Conservation (phyloP, 1,284 basidiomycete genomes). For the Leccinum huronense region DNA sequence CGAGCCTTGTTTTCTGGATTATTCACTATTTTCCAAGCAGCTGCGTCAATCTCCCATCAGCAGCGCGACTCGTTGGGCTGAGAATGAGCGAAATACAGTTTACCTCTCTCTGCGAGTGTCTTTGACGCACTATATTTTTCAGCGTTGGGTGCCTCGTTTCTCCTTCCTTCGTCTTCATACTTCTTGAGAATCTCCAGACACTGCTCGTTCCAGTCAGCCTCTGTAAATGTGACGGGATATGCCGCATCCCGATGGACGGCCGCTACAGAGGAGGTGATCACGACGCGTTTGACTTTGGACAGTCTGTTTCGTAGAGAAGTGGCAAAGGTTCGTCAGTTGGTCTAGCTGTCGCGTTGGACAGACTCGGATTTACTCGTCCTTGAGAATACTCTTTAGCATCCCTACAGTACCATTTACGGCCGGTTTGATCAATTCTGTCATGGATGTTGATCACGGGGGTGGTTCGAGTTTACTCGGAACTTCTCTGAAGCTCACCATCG, state of each 20-base stretch:
- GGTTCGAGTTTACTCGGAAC: no score
- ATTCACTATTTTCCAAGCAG: constrained; percentile 53
- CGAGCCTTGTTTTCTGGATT: constrained; percentile 38
- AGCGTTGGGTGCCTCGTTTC: constrained; percentile 38
- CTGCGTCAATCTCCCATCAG: constrained; percentile 22
- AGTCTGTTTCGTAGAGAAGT: constrained; percentile 24
- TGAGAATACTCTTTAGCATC: constrained; percentile 53
- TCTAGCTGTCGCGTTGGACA: neutral
- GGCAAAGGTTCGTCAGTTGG: neutral
- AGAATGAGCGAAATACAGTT: neutral
- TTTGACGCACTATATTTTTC: constrained; percentile 63
- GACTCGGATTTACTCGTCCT: constrained; percentile 42
- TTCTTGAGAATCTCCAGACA: constrained; percentile 51
- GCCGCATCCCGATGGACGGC: constrained; percentile 41
- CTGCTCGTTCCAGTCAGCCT: constrained; percentile 66
- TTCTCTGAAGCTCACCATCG: constrained; percentile 30
- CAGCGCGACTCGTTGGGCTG: neutral
- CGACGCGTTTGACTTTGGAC: constrained; percentile 56
- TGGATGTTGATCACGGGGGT: neutral
- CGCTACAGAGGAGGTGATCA: constrained; percentile 61
- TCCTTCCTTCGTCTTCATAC: constrained; percentile 50
- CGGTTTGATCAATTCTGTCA: constrained; percentile 53
- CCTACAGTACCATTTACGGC: constrained; percentile 63
- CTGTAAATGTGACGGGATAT: constrained; percentile 36
- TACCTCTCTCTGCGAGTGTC: constrained; percentile 65